These are phyloP conservation scores for Fraxinus cuspidata DNA, from an alignment of 257 asterid genomes.

Conservation along the genomic window DNA sequence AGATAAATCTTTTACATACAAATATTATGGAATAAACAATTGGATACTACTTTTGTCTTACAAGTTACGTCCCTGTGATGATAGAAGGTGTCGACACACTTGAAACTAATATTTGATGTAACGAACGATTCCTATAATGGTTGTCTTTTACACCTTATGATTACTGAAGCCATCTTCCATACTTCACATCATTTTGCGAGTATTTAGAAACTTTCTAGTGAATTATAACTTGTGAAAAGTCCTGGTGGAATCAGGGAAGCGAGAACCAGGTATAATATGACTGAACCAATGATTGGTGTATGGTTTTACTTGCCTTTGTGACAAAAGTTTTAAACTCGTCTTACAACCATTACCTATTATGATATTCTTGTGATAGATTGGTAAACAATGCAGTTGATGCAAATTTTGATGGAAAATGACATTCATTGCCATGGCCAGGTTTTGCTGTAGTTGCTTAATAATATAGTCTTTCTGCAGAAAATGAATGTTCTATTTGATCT, in stretches of 20 bases:
- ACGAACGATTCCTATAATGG: no score
- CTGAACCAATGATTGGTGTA: background rate
- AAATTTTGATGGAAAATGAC: background rate
- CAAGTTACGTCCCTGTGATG: constrained; percentile 1
- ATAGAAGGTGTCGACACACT: constrained; percentile 14
- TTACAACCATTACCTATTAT: background rate
- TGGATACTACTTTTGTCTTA: background rate
- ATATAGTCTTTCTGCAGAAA: background rate
- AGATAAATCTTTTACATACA: background rate
- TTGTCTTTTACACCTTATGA: background rate
- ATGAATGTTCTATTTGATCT: background rate
- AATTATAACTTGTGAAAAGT: constrained; percentile 2
- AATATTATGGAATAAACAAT: background rate
- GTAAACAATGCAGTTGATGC: background rate
- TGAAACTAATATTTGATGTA: background rate
- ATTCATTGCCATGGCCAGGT: background rate
- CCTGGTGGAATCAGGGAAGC: constrained; percentile 3
- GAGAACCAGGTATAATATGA: background rate
- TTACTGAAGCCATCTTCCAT: constrained; percentile 1
- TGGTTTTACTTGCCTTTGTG: background rate
- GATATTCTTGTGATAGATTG: background rate
- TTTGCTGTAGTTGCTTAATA: background rate
- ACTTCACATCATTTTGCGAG: constrained; percentile 15
- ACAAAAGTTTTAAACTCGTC: background rate
- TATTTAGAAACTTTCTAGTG: background rate